Conservation (phyloP, 2,329 filamentous ascomycete genomes). For the Lecanicillium sp. region DNA sequence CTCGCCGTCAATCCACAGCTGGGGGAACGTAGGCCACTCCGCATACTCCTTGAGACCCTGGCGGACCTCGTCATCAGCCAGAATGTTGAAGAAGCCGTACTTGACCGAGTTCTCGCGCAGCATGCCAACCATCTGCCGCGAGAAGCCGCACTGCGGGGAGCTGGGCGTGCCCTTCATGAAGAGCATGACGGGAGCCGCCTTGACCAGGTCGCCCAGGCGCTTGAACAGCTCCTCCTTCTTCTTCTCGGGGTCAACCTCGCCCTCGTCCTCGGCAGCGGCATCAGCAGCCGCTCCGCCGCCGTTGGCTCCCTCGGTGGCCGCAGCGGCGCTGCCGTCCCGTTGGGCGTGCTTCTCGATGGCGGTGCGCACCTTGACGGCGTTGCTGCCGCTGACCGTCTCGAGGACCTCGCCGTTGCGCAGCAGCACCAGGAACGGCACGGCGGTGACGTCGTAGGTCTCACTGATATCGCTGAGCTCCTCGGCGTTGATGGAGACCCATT, state of each 20-base stretch:
- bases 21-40: conserved; percentile 98
- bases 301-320: conserved; percentile 22
- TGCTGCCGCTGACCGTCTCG: conserved; percentile 83
- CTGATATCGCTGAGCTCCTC: conserved; percentile 90
- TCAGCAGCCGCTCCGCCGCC: conserved; percentile 27
- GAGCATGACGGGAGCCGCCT: conserved; percentile 94
- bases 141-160: conserved; percentile 86
- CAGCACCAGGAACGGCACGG: conserved; percentile 86
- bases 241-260: conserved; percentile 41
- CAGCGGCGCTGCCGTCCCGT: conserved; percentile 22
- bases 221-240: conserved; percentile 80
- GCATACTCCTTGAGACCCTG: conserved; percentile 95
- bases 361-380: conserved; percentile 74
- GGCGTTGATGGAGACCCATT: conserved; percentile 87
- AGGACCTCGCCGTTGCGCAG: conserved; percentile 67
- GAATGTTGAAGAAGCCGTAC: conserved; percentile 98
- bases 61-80: conserved; percentile 93
- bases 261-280: conserved; percentile 37
- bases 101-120: conserved; percentile 85
- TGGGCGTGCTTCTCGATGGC: conserved; percentile 79
- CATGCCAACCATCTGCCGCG: conserved; percentile 77
- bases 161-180: conserved; percentile 98
- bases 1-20: conserved; percentile 86
- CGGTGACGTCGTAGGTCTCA: conserved; percentile 88
- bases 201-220: conserved; percentile 76